Conservation (phyloP, 257 asterid species). For the Forsythia suspensa region DNA sequence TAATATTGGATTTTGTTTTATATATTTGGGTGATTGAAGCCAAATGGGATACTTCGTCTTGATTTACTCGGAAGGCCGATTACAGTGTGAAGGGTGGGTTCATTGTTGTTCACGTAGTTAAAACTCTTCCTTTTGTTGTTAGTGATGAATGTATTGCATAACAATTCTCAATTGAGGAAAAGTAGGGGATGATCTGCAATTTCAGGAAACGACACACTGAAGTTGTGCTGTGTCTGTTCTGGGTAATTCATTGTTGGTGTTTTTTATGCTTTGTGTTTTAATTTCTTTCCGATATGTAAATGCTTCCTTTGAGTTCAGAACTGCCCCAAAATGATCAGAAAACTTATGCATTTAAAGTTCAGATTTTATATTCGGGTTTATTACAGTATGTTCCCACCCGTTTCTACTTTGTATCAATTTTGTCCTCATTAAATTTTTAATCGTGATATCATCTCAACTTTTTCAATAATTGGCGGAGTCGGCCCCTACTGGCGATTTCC, state of each 20-base stretch:
- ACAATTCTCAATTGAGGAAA: background rate
- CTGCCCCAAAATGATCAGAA: background rate
- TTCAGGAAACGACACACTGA: background rate
- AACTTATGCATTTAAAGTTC: background rate
- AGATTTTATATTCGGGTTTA: background rate
- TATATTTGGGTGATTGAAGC: conserved; percentile 65
- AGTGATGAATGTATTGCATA: too few relatives aligned
- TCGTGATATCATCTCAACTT: too few relatives aligned
- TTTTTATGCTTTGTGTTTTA: background rate
- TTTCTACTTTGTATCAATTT: too few relatives aligned
- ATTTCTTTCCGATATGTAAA: too few relatives aligned
- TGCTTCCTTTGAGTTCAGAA: too few relatives aligned
- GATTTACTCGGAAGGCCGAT: conserved; percentile 87
- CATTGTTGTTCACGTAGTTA: background rate
- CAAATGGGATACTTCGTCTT: conserved; percentile 78
- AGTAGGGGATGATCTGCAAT: background rate
- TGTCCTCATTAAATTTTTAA: too few relatives aligned
- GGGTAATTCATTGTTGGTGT: background rate
- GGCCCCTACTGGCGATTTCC: too few relatives aligned
- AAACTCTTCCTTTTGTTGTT: background rate
- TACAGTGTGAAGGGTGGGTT: conserved; percentile 79
- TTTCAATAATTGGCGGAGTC: too few relatives aligned
- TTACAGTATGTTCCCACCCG: too few relatives aligned
- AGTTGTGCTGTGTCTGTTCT: background rate
- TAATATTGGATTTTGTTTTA: background rate